Percentiles rank a stretch among this genome's conserved stretches.
Evolutionary conservation across 805 yeast genomes (phyloP).

Genomic region (Saturnispora saitoi): DNA sequence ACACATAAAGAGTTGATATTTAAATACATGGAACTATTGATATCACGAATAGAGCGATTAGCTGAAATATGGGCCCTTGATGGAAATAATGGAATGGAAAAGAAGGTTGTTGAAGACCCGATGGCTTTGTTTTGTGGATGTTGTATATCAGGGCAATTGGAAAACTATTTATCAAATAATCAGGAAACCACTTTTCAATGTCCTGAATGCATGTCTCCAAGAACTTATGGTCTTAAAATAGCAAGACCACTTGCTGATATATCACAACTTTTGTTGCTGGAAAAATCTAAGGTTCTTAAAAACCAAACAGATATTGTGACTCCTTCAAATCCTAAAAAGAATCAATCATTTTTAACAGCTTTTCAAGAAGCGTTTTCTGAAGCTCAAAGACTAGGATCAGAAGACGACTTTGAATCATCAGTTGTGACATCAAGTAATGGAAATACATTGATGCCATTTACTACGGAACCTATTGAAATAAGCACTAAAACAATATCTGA

Average conservation of each 20-base stretch:
- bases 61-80: background rate
- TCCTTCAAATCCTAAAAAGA: conserved; percentile 4
- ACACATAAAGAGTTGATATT: background rate
- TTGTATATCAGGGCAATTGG: conserved; percentile 29
- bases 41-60: background rate
- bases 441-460: background rate
- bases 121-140: conserved; percentile 35
- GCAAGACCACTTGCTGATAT: background rate
- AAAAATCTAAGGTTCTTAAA: background rate
- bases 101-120: conserved; percentile 21
- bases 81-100: background rate
- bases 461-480: background rate
- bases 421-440: background rate
- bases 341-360: conserved; percentile 26
- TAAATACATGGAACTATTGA: background rate
- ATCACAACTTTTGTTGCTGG: background rate
- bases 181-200: background rate
- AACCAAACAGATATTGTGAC: background rate
- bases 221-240: background rate
- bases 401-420: background rate
- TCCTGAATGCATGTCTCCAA: background rate
- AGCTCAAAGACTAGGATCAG: conserved; percentile 13
- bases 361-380: conserved; percentile 30
- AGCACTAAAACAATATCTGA: background rate
- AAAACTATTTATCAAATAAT: conserved; percentile 8